Conservation (phyloP, 1,284 basidiomycete species). For the Cryptococcus hybrid region DNA sequence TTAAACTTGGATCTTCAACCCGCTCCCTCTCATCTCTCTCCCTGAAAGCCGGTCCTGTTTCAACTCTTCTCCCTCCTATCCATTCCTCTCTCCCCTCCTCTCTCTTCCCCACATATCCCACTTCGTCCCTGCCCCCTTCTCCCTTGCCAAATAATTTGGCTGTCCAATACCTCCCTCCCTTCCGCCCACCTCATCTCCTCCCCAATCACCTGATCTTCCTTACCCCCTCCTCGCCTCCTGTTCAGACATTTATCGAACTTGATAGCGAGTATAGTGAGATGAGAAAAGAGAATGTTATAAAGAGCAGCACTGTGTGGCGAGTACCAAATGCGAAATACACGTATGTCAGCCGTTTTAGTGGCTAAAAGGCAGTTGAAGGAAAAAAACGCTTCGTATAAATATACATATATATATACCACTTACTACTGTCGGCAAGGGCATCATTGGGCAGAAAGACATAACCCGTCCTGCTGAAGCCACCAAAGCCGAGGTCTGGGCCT, state of each 20-base stretch:
- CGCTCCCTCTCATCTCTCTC: too few species aligned
- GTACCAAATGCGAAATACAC: not conserved
- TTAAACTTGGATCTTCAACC: too few species aligned
- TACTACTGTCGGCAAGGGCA: slow-evolving; percentile 31
- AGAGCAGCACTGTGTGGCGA: not conserved
- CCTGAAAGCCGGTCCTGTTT: not conserved
- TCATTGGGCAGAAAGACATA: slow-evolving; percentile 25
- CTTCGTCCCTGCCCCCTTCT: not conserved
- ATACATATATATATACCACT: slow-evolving; percentile 4
- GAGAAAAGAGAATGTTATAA: slow-evolving; percentile 1
- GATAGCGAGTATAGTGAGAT: not conserved
- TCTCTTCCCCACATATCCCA: not conserved
- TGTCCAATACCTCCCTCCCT: not conserved
- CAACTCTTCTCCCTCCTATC: too few species aligned
- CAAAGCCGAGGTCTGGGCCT: slow-evolving; percentile 5
- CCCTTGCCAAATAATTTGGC: not conserved
- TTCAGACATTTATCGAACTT: not conserved
- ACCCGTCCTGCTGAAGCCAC: slow-evolving; percentile 9
- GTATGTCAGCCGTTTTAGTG: not conserved
- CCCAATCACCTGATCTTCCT: slow-evolving; percentile 1
- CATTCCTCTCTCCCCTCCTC: not conserved
- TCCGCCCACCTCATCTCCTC: slow-evolving; percentile 1
- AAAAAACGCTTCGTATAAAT: not conserved
- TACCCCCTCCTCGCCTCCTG: not conserved
- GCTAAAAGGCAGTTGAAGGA: not conserved